phyloP scores from a whole-genome alignment of 2,329 filamentous ascomycete species.

The Trichoderma sp. region DNA sequence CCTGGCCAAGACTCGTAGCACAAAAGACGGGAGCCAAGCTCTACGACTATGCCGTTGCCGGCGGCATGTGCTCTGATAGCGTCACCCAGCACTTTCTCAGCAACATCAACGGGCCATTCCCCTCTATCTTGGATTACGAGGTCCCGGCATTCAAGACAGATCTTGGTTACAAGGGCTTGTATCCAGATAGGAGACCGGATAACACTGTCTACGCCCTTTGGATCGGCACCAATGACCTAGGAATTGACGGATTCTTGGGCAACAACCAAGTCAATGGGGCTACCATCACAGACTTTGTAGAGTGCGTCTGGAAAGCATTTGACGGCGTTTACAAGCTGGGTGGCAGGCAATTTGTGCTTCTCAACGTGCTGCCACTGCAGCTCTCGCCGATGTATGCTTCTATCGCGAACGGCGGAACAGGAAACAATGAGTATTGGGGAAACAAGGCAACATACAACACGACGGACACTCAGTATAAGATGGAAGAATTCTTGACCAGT shows the following conservation, averaged over 20 bases:
- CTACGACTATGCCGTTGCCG: slow-evolving; percentile 71
- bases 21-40: slow-evolving; percentile 57
- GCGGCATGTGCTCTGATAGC: slow-evolving; percentile 71
- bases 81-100: slow-evolving; percentile 41
- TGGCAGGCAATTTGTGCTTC: slow-evolving; percentile 69
- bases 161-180: slow-evolving; percentile 39
- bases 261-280: slow-evolving; percentile 62
- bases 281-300: slow-evolving; percentile 64
- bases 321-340: slow-evolving; percentile 65
- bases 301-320: slow-evolving; percentile 67
- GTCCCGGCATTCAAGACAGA: slow-evolving; percentile 59
- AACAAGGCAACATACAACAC: slow-evolving; percentile 49
- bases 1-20: slow-evolving; percentile 69
- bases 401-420: slow-evolving; percentile 7
- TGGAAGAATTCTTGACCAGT: slow-evolving; percentile 48
- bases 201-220: slow-evolving; percentile 74
- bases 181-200: slow-evolving; percentile 46
- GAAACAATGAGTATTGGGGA: slow-evolving; percentile 44
- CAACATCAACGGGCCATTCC: slow-evolving; percentile 52
- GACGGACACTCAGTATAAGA: slow-evolving; percentile 48
- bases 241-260: slow-evolving; percentile 63
- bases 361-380: slow-evolving; percentile 69
- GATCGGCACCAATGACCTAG: slow-evolving; percentile 82
- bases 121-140: slow-evolving; percentile 61
- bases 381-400: slow-evolving; percentile 64